Evolutionary conservation across 2,329 filamentous ascomycete species (phyloP), one percentile per base, ranked within the genome.

Genomic region (Juglanconis oblonga): DNA sequence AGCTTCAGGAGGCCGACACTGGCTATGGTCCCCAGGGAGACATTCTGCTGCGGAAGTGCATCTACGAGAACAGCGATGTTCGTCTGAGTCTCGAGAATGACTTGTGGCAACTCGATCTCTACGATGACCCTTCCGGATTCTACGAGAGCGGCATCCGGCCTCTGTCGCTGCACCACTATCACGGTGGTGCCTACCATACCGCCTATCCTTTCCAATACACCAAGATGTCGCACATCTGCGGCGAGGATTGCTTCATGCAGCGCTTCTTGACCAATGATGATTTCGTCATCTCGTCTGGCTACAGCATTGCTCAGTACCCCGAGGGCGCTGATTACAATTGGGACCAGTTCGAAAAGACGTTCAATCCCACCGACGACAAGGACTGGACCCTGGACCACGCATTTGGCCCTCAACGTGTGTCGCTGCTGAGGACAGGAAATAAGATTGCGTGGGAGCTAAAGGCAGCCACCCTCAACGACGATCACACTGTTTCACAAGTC

Each of bases 91-190:
- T 81, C 13, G 72, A 87, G 58, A 78, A 79, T 66, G 81, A 83
- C 40, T 76, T 88, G 11, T 86, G 81, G 74, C 85, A 87, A 69
- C 76, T 87, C 31, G 85, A 88, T 67, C 74, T 88, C 51, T 78
- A 80, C 59, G 81, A 80, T 52, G 83, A 87, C 67, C 81, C 84
- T 3, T 83, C 83, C 0, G 85, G 85, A 4, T 87, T 87, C 72
- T 88, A 87, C 71, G 85, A 88, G 72, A 80, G 81, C 44, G 83
- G 83, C 35, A 79, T 85, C 64, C 79, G 81, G 64, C 85, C 85
- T 1, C 75, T 87, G 29, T 85, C 82, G 7, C 77, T 88, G 29
- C 85, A 88, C 71, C 85, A 88, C 74, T 87, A 85, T 77, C 85
- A 85, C 67, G 82, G 83, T 51, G 81, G 81, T 48, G 78, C 80